These are phyloP conservation scores for Hibiscus mutabilis DNA, from an alignment of 345 rosid genomes.

Conservation along the genomic window DNA sequence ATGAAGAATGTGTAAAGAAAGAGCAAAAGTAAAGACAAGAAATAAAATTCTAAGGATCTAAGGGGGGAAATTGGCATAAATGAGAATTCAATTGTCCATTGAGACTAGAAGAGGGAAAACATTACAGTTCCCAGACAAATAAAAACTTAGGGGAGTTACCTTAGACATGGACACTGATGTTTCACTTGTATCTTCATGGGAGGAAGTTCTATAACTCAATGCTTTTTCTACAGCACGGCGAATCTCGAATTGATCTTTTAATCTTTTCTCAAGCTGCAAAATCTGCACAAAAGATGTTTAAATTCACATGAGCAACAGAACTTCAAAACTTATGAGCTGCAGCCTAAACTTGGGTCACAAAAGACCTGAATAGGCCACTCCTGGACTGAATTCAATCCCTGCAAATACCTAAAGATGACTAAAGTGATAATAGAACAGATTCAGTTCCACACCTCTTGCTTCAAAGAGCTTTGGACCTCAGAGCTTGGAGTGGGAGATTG, in stretches of 20 bases:
- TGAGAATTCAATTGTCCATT: slow-evolving; percentile 1
- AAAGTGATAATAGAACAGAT: slow-evolving; percentile 4
- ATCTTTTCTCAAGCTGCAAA: slow-evolving; percentile 74
- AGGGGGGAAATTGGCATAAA: background rate
- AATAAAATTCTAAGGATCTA: background rate
- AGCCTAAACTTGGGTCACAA: background rate
- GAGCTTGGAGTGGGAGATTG: slow-evolving; percentile 26
- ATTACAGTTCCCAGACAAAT: slow-evolving; percentile 5
- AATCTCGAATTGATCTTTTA: slow-evolving; percentile 69
- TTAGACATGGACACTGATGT: slow-evolving; percentile 39
- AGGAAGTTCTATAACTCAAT: slow-evolving; percentile 48
- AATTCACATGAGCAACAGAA: background rate
- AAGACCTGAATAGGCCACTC: background rate
- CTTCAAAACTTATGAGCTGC: background rate
- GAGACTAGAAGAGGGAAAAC: background rate
- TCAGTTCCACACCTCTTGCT: slow-evolving; percentile 65
- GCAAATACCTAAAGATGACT: background rate
- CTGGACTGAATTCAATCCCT: background rate
- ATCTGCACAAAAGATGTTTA: slow-evolving; percentile 42
- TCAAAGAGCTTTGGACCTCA: slow-evolving; percentile 51
- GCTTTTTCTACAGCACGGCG: slow-evolving; percentile 80
- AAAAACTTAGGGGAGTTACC: slow-evolving; percentile 31
- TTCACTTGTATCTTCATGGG: slow-evolving; percentile 29
- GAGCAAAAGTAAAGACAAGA: background rate
- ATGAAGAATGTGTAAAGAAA: background rate